Base-by-base conservation (phyloP, 495 filamentous ascomycete species). In the Hypoxylon fragiforme region DNA sequence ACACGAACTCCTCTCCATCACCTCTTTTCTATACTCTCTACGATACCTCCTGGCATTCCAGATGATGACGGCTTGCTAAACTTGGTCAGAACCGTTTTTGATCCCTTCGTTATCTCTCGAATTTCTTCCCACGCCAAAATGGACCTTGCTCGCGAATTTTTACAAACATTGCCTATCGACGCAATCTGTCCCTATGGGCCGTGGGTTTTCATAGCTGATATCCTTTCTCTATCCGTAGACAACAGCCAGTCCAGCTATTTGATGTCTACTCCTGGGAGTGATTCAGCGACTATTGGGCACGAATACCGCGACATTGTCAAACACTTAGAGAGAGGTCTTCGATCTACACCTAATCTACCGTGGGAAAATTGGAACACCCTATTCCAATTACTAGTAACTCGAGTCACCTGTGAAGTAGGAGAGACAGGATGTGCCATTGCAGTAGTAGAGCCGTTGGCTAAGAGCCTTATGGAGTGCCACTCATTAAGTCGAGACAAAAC, bases 381-480 rank as follows among this genome's bases (percentile, higher is more conserved):
- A 0, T 81, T 90, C 40, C 70, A 77, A 8, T 70, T 76, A 1
- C 75, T 89, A 13, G 70, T 81, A 11, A 70, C 73, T n/a, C 77
- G 80, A 39, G 79, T 87, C 8, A 77, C 76, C 39, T 71, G 73
- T 7, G 87, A 92, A 53, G 80, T 81, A 32, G 88, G 90, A 4
- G 83, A 88, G 50, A 77, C 75, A 3, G 81, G 79, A 1, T 74
- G 84, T 16, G 78, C 82, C 2, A 72, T 82, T 14, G 76, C 81
- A 20, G 75, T 88, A 9, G 73, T 90, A 20, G 90, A 92, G 49
- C 90, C 89, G 7, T 65, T 96, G 15, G 81, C 89, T 3, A 83
- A 82, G 39, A 63, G 58, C 2, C 30, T 84, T 1, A 39, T 69
- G 7, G 69, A 77, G 5, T 60, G 44, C 9, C 26, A 39, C 16